phyloP scores from a whole-genome alignment of 768 basidiomycete species.

The Pleurotus cornucopiae region DNA sequence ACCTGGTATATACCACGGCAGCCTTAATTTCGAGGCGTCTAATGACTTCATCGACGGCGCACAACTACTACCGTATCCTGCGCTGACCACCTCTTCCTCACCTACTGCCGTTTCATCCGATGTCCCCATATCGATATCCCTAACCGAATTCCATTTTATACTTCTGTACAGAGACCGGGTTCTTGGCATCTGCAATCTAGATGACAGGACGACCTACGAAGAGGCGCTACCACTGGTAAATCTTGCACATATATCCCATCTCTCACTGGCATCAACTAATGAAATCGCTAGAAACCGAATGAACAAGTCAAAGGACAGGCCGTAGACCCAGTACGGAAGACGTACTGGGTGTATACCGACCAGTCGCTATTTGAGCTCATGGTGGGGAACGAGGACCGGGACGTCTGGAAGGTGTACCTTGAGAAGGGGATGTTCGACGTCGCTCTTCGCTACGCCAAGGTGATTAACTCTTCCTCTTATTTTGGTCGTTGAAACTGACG shows the following conservation, averaged over 20 bases:
- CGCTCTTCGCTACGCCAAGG: constrained; percentile 82
- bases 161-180: constrained; percentile 79
- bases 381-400: constrained; percentile 83
- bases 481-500: no score
- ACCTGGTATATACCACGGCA: constrained; percentile 86
- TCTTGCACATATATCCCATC: neutral
- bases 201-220: constrained; percentile 81
- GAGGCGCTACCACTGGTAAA: constrained; percentile 78
- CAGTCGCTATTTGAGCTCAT: constrained; percentile 86
- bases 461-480: constrained; percentile 22
- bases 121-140: constrained; percentile 68
- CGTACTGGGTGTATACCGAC: constrained; percentile 93
- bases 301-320: constrained; percentile 73
- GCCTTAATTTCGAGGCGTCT: constrained; percentile 62
- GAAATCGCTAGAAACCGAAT: constrained; percentile 55
- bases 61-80: constrained; percentile 76
- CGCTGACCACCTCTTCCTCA: constrained; percentile 26
- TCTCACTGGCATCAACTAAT: neutral
- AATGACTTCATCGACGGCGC: constrained; percentile 78
- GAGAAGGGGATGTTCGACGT: constrained; percentile 73
- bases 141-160: constrained; percentile 93
- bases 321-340: constrained; percentile 82
- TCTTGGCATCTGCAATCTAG: constrained; percentile 71
- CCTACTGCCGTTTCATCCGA: constrained; percentile 26
- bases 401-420: constrained; percentile 92